These are phyloP conservation scores for Phialophora expanda DNA, from an alignment of 2,329 filamentous ascomycete genomes.

Conservation along the genomic window DNA sequence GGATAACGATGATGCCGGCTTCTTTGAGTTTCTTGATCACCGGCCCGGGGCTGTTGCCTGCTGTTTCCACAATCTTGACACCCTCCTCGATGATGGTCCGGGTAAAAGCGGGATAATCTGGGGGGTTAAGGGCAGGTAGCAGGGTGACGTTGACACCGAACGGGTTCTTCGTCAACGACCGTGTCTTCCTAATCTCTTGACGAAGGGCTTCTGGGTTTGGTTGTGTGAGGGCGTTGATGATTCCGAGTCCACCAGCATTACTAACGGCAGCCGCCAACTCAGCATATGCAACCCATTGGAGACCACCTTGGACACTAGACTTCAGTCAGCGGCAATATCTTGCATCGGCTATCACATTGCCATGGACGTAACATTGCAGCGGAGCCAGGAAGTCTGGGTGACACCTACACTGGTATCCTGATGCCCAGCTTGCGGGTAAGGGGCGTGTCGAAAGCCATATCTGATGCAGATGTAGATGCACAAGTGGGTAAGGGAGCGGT, in stretches of 20 bases:
- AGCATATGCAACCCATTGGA: slow-evolving; percentile 63
- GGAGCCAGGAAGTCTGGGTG: slow-evolving; percentile 42
- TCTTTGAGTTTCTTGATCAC: slow-evolving; percentile 88
- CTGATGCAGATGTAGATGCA: background rate
- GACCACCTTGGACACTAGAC: slow-evolving; percentile 53
- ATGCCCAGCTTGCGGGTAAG: slow-evolving; percentile 20
- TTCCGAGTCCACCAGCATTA: slow-evolving; percentile 59
- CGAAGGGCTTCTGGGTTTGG: slow-evolving; percentile 88
- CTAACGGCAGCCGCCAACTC: slow-evolving; percentile 59
- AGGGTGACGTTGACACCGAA: slow-evolving; percentile 97
- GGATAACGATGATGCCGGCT: slow-evolving; percentile 77
- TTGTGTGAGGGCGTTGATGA: slow-evolving; percentile 74
- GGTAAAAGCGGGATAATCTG: slow-evolving; percentile 90
- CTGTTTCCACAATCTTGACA: slow-evolving; percentile 88
- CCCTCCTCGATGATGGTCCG: slow-evolving; percentile 93
- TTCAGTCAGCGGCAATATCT: background rate
- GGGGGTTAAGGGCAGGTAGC: slow-evolving; percentile 84
- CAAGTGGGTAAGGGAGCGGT: background rate
- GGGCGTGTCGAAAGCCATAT: slow-evolving; percentile 18
- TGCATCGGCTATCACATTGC: too few relatives aligned
- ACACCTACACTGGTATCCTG: slow-evolving; percentile 15
- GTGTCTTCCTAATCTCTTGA: slow-evolving; percentile 88
- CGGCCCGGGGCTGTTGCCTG: slow-evolving; percentile 86
- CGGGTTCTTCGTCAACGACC: slow-evolving; percentile 65
- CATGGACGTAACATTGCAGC: too few relatives aligned